A percentile compares a stretch with the other conserved stretches of the same genome.
These are phyloP conservation scores for Vanilla planifolia DNA, from an alignment of 106 monocot species.

Conservation along the genomic window DNA sequence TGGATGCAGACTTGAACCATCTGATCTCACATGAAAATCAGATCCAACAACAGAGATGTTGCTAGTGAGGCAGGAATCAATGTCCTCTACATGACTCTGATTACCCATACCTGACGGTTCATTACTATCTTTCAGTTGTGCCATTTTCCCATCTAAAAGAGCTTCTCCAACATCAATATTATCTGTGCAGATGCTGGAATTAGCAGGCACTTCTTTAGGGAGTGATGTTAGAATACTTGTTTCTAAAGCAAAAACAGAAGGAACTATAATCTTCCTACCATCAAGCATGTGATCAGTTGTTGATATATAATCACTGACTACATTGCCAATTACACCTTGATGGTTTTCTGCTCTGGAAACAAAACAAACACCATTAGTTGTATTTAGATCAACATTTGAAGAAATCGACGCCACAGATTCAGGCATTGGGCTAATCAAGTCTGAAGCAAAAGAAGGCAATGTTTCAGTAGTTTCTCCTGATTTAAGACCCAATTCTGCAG, in stretches of 20 bases:
- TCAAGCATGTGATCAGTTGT: conserved; percentile 8
- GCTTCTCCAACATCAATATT: conserved; percentile 3
- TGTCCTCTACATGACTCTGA: conserved; percentile 9
- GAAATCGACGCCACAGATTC: background rate
- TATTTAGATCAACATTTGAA: conserved; percentile 6
- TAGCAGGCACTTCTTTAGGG: conserved; percentile 7
- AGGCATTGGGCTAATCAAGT: conserved; percentile 10
- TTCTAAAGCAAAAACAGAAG: conserved; percentile 7
- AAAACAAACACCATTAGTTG: conserved; percentile 6
- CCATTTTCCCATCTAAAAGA: background rate
- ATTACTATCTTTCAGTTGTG: conserved; percentile 5
- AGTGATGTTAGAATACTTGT: background rate
- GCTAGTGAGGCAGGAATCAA: conserved; percentile 1
- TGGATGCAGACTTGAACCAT: conserved; percentile 17
- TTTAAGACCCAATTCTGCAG: conserved; percentile 6
- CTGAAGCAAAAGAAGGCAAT: conserved; percentile 9
- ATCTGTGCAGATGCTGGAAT: conserved; percentile 4
- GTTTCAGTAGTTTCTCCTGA: conserved; percentile 8
- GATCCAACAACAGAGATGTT: conserved; percentile 4
- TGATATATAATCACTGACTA: conserved; percentile 5
- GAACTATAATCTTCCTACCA: background rate
- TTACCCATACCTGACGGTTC: conserved; percentile 6
- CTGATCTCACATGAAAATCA: conserved; percentile 27
- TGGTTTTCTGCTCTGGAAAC: background rate
- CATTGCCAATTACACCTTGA: conserved; percentile 3